Evolutionary conservation across 768 basidiomycete species (phyloP), one percentile per base, ranked within the genome.

Genomic region (Amanita subjunquillea): DNA sequence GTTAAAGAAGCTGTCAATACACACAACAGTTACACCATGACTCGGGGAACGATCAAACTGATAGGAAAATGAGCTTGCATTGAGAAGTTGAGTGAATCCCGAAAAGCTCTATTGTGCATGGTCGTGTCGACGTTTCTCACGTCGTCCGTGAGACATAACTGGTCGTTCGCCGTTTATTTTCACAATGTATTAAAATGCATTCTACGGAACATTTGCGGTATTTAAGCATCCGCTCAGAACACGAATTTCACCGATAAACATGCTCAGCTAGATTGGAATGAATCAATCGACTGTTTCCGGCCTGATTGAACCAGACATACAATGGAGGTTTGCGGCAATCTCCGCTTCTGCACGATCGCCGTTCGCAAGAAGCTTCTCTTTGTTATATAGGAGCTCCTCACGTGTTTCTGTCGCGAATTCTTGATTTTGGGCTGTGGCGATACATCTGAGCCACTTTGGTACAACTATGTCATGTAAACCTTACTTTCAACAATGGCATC

Each of bases 401-500:
- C 96, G 86, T 8, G 92, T 97, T 72, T 99, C 96, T 30, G 91
- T 95, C 1, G 94, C 89, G 75, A 83, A 98, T 66, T 98, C 96
- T 61, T 92, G 87, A 69, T 98, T 98, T 82, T 95, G 90, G 23
- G 94, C 92, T 96, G 63, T 55, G 42, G 30, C 34, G 23, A 55
- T 51, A 25, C 51, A 50, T 53, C 32, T 56, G 45, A 59, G 51
- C 23, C 9, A 43, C 25, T 39, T 50, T 50, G 43, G 46, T 37
- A 50, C 37, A 48, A 37, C 7, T 49, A 43, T 44, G 41, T 40
- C n/a, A 49, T 36, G 22, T 29, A n/a, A 48, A 39, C 73, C 91
- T 58, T 65, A 95, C 94, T 95, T 75, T 98, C 96, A 51, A 99
- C 96, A 61, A 99, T 98, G 55, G 96, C 96, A 70, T 98, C 96